phyloP scores from a whole-genome alignment of 1,284 basidiomycete genomes.

The Leccinum solheimii region DNA sequence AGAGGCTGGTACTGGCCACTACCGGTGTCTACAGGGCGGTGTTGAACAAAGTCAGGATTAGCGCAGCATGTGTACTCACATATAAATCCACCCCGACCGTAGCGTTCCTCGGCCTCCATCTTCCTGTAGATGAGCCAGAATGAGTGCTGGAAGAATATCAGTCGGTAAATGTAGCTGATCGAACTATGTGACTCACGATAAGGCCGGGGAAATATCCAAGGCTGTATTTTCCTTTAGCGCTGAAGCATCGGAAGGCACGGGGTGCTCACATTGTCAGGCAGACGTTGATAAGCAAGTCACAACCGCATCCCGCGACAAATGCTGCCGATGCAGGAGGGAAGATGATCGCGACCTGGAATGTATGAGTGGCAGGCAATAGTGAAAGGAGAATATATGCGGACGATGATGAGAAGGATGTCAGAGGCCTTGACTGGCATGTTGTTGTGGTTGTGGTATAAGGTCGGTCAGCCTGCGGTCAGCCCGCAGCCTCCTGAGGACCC shows the following conservation, averaged over 20 bases:
- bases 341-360: conserved; percentile 66
- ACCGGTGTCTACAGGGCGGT: conserved; percentile 23
- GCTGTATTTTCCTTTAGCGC: conserved; percentile 36
- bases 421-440: conserved; percentile 34
- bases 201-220: conserved; percentile 77
- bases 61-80: conserved; percentile 42
- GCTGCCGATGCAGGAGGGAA: conserved; percentile 62
- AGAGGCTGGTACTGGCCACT: conserved; percentile 32
- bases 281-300: conserved; percentile 73
- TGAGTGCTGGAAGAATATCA: conserved; percentile 42
- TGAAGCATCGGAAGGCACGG: neutral
- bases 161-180: neutral
- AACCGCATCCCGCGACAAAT: conserved; percentile 70
- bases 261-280: conserved; percentile 62
- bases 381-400: conserved; percentile 20
- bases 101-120: conserved; percentile 77
- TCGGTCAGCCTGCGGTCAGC: neutral
- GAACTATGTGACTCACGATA: conserved; percentile 43
- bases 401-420: conserved; percentile 40
- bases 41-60: neutral
- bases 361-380: conserved; percentile 6
- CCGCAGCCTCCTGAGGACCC: conserved; percentile 26
- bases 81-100: conserved; percentile 65
- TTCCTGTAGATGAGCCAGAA: conserved; percentile 75
- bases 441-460: neutral